A percentile compares a stretch with the other conserved stretches of the same genome.
Evolutionary conservation across 352 stramenopile genomes (phyloP).

Genomic region (Sclerospora graminicola): DNA sequence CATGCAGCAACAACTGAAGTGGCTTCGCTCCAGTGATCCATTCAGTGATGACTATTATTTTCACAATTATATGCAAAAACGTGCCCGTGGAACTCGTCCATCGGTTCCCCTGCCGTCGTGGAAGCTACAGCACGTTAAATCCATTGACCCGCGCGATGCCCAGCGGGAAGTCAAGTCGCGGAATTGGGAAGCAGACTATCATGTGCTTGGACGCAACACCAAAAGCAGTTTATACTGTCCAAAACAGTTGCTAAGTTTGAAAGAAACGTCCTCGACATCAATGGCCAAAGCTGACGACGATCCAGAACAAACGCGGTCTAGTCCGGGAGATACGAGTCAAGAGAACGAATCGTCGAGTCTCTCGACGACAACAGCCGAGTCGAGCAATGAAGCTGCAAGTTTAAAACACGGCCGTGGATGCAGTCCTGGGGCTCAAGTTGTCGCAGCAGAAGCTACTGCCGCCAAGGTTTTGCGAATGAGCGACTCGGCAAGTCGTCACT

Average conservation of each 20-base stretch:
- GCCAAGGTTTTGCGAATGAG: conserved; percentile 53
- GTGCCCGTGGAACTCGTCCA: conserved; percentile 31
- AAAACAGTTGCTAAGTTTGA: conserved; percentile 53
- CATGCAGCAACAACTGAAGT: conserved; percentile 80
- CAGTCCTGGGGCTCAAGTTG: conserved; percentile 16
- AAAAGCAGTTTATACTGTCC: conserved; percentile 74
- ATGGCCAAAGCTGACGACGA: conserved; percentile 8
- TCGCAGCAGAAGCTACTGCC: conserved; percentile 15
- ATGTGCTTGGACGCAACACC: conserved; percentile 68
- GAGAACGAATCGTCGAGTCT: conserved; percentile 3
- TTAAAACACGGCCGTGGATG: conserved; percentile 12
- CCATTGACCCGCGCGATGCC: conserved; percentile 44
- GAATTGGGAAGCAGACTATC: conserved; percentile 60
- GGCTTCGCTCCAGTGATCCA: conserved; percentile 73
- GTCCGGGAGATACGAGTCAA: conserved; percentile 3
- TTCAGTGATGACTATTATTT: conserved; percentile 88
- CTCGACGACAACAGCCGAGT: conserved; percentile 10
- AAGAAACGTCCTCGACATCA: conserved; percentile 6
- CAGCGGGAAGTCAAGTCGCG: conserved; percentile 58
- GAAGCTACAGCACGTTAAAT: conserved; percentile 81
- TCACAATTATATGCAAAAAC: conserved; percentile 79
- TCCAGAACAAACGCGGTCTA: conserved; percentile 14
- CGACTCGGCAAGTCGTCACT: conserved; percentile 28
- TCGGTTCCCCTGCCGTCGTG: conserved; percentile 59
- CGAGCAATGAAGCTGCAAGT: conserved; percentile 19